Conservation (phyloP, 345 rosid species). For the Salix arbutifolia region DNA sequence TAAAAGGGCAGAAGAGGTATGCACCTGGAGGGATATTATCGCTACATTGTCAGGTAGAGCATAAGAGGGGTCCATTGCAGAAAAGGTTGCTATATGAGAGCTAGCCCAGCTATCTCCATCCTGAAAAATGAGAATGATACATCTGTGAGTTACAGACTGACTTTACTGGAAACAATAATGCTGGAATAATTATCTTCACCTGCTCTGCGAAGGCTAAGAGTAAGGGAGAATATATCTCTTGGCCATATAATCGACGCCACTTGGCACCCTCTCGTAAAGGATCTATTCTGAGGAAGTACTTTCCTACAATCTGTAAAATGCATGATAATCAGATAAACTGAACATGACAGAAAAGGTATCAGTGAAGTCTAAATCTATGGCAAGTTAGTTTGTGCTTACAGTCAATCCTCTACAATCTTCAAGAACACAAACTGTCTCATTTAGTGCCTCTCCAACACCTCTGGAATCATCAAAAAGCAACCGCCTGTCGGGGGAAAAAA, state of each 20-base stretch:
- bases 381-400: constrained; percentile 35
- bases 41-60: constrained; percentile 71
- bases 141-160: neutral
- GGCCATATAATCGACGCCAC: constrained; percentile 87
- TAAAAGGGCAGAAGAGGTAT: neutral
- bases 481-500: constrained; percentile 45
- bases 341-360: neutral
- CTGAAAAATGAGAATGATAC: constrained; percentile 31
- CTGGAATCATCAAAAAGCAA: constrained; percentile 66
- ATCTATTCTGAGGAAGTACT: constrained; percentile 63
- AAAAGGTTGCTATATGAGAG: constrained; percentile 52
- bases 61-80: constrained; percentile 72
- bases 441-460: constrained; percentile 87
- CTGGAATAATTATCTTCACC: constrained; percentile 36
- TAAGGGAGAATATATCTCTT: constrained; percentile 90
- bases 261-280: constrained; percentile 75
- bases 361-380: neutral
- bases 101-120: constrained; percentile 58
- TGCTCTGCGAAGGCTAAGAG: constrained; percentile 81
- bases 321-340: neutral
- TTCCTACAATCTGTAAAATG: constrained; percentile 32
- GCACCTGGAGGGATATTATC: constrained; percentile 80
- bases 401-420: constrained; percentile 78
- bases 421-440: constrained; percentile 76
- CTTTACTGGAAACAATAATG: constrained; percentile 5